Base-by-base conservation (phyloP, 805 yeast genomes). In the Cyberlindnera xishuangbannaensis region DNA sequence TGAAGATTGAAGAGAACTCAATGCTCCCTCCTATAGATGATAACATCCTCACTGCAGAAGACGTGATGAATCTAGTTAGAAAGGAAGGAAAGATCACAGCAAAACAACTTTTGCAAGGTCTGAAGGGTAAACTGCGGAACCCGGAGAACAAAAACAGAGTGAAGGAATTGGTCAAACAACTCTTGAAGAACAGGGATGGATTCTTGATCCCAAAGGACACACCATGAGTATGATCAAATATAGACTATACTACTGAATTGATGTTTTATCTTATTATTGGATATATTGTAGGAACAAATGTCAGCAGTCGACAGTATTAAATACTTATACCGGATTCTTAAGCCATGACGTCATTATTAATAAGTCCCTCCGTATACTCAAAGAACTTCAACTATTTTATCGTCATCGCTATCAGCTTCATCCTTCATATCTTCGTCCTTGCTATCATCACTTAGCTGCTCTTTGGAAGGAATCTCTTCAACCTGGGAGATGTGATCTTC, bases 1-100 rank as follows among this genome's bases (percentile, higher is more conserved):
- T 36, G 21, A 30, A 21, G 9, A 21, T 43, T 13, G 38, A 38
- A 15, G 41, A 38, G 33, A 33, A 37, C 14, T 34, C 41, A 17
- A 25, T 30, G 5, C 22, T 37, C 12, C 40, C 45, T 8, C 26
- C 37, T 9, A 33, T 34, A 12, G 20, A 18, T 24, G 46, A 39
- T 33, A 55, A 47, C 15, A 41, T 48, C 8, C 53, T 82, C 29
- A 81, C 88, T 1, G 80, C 76, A 22, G 75, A 71, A 30, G 95
- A 85, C 50, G 83, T 88, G 34, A 70, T 80, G 40, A 66, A 64
- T 19, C 70, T 81, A 23, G 77, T 87, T 10, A 63, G 59, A n/a
- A 62, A 59, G 13, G 64, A 55, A 12, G 61, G 58, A 6, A 56
- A 56, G 25, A 47, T 69, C 18, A 73, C 80, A 2, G 74, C 78